Base-by-base conservation (phyloP, 1,284 basidiomycete species). In the Leccinum griseonigrum region DNA sequence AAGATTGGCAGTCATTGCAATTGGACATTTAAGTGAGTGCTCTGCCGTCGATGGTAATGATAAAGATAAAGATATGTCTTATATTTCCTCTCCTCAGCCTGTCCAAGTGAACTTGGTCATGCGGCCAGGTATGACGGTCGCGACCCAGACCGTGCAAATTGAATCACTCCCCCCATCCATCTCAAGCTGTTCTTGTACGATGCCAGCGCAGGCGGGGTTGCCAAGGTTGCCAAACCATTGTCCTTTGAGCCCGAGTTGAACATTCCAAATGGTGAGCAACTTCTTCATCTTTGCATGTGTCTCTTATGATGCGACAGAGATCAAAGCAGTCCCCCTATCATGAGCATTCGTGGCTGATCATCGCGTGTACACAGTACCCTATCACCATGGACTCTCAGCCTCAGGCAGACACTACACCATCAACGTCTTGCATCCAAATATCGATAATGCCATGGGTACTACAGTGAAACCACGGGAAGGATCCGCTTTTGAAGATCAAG, bases 151-250 rank as follows among this genome's bases (percentile, higher is more conserved):
- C 65, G 86, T 95, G 18, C 87, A 91, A 61, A 86, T 99, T 64
- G 96, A 98, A 52, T 81, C 85, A 0, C 82, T 97, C 13, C 97
- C 97, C 0, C 87, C 88, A 0, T 98, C 13, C 96, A 98, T 72
- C 81, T 98, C 71, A 98, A 98, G 78, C 81, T 96, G 28, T 99
- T 98, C 80, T 82, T 89, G 61, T 98, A 95, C 72, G 95, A 97
- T 71, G 85, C 86, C 56, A 80, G 73, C 36, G 88, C 90, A 0
- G 89, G 88, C 28, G 91, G 90, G 38, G 91, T 93, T 0, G 87
- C 90, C 59, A 99, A 98, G 78, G 87, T 91, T 55, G 84, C 83
- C 60, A 98, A 98, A 77, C 86, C 88, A 60, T 83, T 98, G 2
- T 79, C 82, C 29, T 97, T 95, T 77, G 83, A 84, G 13, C 84